These are phyloP conservation scores for Penicillium manginii DNA, from an alignment of 495 filamentous ascomycete genomes.

Conservation along the genomic window DNA sequence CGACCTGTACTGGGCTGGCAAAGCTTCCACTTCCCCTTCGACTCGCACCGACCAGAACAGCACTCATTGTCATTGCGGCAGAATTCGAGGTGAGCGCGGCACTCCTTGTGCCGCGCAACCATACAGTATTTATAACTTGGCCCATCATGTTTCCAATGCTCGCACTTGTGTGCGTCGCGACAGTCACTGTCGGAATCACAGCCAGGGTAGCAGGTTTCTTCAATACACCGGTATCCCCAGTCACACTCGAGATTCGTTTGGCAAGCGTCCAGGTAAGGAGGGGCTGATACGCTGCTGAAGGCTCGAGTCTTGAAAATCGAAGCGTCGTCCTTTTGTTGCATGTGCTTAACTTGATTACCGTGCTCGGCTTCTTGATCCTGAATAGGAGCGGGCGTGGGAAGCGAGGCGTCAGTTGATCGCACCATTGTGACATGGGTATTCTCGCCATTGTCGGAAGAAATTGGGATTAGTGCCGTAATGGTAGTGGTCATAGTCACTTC, in stretches of 20 bases:
- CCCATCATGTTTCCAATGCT: conserved; percentile 2
- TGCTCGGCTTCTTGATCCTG: too few species aligned
- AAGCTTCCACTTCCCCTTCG: conserved; percentile 3
- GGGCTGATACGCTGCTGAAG: not conserved
- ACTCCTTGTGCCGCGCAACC: not conserved
- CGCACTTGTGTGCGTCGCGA: not conserved
- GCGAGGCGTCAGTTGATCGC: too few species aligned
- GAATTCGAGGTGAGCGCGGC: not conserved
- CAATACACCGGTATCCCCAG: conserved; percentile 1
- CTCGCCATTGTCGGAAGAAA: not conserved
- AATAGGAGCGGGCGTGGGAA: too few species aligned
- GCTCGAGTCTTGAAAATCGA: not conserved
- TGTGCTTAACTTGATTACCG: not conserved
- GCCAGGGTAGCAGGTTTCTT: not conserved
- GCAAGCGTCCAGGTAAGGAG: not conserved
- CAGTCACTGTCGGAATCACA: not conserved
- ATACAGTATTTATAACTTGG: not conserved
- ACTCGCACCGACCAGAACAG: not conserved
- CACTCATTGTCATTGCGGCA: not conserved
- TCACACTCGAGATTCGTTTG: not conserved
- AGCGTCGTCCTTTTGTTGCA: too few species aligned
- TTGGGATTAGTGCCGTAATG: not conserved
- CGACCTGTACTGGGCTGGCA: not conserved
- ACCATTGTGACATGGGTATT: not conserved
- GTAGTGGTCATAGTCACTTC: not conserved